Base-by-base conservation (phyloP, 352 stramenopile genomes). In the Lagenidium giganteum region DNA sequence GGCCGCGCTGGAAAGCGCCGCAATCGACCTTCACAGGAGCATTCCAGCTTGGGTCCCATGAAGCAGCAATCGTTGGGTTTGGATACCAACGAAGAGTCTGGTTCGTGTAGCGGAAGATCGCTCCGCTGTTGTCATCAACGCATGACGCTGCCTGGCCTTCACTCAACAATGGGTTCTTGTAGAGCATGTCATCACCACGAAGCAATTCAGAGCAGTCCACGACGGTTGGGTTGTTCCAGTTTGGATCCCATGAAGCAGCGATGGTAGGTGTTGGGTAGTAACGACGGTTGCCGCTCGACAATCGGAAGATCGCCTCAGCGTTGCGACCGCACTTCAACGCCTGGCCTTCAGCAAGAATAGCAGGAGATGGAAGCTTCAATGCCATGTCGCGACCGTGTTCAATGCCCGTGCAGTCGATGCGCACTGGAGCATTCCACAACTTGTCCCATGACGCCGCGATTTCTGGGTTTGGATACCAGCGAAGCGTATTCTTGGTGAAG, bases 41-140 rank as follows among this genome's bases (percentile, higher is more conserved):
- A 6, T 21, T 18, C 45, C 41, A 66, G 32, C 33, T 47, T 7
- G 16, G 0, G 20, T 66, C 57, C 57, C 57, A 51, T 16, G 43
- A 51, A 4, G 22, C 36, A 7, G 43, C 43, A 22, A 51, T 51
- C 5, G 16, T 24, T 27, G 27, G 8, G 22, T 36, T 31, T 2
- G 26, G 34, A 18, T 44, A 52, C 34, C 29, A 16, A 1, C 45
- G 35, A 9, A 57, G 41, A 5, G 44, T 11, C 8, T 38, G 23
- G 5, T 38, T 24, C 1, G 28, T 11, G 3, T 45, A 28, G 26
- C 55, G 60, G 41, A 61, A 61, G 42, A 64, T 47, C 3, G 37
- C 42, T 33, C 29, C 18, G 7, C 32, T 4, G 5, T 32, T 16
- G 16, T 38, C 22, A 5, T 20, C 8, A 21, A 13, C n/a, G 21